Evolutionary conservation across 805 yeast genomes (phyloP).

Genomic region (Saturnispora galanensis): DNA sequence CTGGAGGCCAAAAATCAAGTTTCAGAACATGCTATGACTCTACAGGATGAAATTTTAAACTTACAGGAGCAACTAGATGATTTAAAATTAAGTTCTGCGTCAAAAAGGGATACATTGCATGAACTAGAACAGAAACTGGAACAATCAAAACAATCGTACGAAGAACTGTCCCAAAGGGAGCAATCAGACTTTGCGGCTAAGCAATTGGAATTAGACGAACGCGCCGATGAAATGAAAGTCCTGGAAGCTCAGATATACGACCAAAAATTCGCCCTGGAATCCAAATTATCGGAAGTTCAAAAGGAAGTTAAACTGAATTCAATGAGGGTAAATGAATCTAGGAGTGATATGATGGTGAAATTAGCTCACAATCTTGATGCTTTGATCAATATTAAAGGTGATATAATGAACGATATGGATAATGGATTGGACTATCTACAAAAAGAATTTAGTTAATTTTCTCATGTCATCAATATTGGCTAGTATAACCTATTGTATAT

Average conservation of each 20-base stretch:
- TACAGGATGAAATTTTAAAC: conserved; percentile 49
- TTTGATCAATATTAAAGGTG: conserved; percentile 55
- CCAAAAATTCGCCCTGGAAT: conserved; percentile 18
- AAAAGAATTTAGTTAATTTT: too few relatives aligned
- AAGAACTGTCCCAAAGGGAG: conserved; percentile 14
- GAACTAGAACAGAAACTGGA: conserved; percentile 44
- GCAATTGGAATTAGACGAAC: conserved; percentile 15
- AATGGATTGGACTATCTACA: conserved; percentile 22
- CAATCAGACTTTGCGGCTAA: conserved; percentile 13
- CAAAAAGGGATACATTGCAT: conserved; percentile 48
- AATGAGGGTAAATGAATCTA: conserved; percentile 36
- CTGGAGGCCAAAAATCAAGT: conserved; percentile 29
- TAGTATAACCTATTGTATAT: too few relatives aligned
- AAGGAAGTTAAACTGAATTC: conserved; percentile 43
- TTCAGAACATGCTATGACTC: conserved; percentile 12
- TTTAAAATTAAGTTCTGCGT: conserved; percentile 43
- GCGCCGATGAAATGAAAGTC: conserved; percentile 12
- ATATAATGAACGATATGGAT: conserved; percentile 55
- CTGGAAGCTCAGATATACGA: conserved; percentile 12
- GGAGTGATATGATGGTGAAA: conserved; percentile 40
- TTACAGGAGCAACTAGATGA: conserved; percentile 52
- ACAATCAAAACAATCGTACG: conserved; percentile 11
- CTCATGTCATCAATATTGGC: neutral
- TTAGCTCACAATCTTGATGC: conserved; percentile 49
- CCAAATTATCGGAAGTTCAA: conserved; percentile 38